phyloP scores from a whole-genome alignment of 31 red algal species.

The Odonthalia washingtoniensis region DNA sequence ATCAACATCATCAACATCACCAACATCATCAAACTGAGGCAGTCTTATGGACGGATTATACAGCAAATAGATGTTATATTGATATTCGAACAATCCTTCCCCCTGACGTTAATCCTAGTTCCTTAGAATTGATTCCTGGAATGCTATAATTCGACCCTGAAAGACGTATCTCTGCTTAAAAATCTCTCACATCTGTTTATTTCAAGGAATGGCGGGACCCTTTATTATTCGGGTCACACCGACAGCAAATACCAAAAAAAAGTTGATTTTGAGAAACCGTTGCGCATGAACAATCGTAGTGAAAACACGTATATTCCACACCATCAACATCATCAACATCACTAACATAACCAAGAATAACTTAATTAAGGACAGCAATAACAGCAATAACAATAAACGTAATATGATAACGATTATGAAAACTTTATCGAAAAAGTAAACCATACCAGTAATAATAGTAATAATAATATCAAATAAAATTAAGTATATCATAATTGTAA shows the following conservation, averaged over 20 bases:
- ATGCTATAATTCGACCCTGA: constrained; percentile 94
- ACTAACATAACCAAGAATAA: no score
- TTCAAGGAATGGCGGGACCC: constrained; percentile 84
- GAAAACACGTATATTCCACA: constrained; percentile 67
- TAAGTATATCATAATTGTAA: no score
- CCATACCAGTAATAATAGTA: constrained; percentile 3
- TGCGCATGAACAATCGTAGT: constrained; percentile 59
- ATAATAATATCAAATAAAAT: no score
- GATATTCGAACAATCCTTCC: constrained; percentile 69
- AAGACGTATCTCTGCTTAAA: constrained; percentile 66
- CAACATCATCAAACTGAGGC: no score
- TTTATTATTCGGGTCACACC: constrained; percentile 71
- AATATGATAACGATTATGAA: no score
- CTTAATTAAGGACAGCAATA: background rate
- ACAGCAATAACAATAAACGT: no score
- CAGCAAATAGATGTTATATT: no score
- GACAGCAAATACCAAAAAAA: constrained; percentile 69
- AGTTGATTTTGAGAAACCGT: constrained; percentile 91
- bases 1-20: no score
- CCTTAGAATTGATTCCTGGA: constrained; percentile 68
- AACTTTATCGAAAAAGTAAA: no score
- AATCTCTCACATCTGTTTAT: constrained; percentile 85
- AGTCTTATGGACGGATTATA: no score
- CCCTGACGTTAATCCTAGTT: no score
- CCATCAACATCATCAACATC: no score